phyloP scores from a whole-genome alignment of 179 eudicot genomes.

The Sideroxylon spinosum region DNA sequence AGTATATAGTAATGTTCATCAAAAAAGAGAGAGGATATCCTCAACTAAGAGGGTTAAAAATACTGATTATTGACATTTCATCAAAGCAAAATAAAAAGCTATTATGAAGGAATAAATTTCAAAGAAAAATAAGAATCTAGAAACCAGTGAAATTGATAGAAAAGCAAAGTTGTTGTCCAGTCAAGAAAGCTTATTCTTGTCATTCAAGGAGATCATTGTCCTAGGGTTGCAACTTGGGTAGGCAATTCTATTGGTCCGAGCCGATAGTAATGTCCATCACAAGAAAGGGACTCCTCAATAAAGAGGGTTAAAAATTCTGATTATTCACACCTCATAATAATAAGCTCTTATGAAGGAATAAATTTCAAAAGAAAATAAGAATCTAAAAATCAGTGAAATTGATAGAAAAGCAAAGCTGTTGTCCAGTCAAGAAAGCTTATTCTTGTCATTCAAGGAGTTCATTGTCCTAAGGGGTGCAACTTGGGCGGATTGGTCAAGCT shows the following conservation, averaged over 20 bases:
- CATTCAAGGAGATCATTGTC: background rate
- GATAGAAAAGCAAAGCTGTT: background rate
- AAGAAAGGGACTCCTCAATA: background rate
- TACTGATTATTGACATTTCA: no score
- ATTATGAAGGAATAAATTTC: no score
- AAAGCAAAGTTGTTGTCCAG: background rate
- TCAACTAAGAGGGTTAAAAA: no score
- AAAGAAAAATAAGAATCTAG: background rate
- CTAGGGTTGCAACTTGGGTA: background rate
- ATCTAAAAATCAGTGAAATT: background rate
- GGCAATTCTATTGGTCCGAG: background rate
- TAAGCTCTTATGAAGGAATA: background rate
- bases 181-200: background rate
- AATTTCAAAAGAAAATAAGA: background rate
- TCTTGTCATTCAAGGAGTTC: background rate
- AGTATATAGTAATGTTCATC: background rate
- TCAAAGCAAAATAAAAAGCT: background rate
- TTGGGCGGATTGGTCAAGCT: background rate
- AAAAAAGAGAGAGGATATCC: background rate
- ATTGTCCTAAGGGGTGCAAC: background rate
- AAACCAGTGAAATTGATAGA: background rate
- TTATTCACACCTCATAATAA: background rate
- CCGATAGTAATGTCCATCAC: background rate
- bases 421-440: constrained; percentile 3
- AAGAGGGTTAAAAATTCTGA: no score